Evolutionary conservation across 2,329 filamentous ascomycete species (phyloP), one percentile per base, ranked within the genome.

Genomic region (Talaromyces islandicus): DNA sequence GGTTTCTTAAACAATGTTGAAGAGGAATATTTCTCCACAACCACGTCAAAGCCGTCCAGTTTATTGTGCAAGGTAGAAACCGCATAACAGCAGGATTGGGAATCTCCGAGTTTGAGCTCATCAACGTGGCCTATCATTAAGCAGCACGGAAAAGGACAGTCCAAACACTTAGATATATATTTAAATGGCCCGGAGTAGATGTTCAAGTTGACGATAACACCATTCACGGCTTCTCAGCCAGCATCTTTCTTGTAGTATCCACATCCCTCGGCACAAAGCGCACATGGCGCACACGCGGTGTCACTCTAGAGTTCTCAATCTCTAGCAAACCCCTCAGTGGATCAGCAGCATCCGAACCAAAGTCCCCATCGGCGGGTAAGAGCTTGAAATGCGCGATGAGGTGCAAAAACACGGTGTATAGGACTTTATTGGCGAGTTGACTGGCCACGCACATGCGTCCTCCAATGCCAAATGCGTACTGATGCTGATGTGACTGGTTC

Each of bases 381-480:
- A 48, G 19, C 43, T 48, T 48, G 21, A 48, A 48, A 24, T 48
- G 43, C 7, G 43, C 43, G 19, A 48, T 24, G n/a, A 48, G 43
- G 11, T 48, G 43, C 43, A 48, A 24, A 14, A 48, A 48, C 7
- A 48, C 43, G 5, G 43, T 48, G 6, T 48, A 48, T 1, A 48
- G 43, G 0, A 24, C 43, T 24, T 48, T 48, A 11, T 4, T 24
- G 43, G 43, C 43, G 43, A 48, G 43, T 11, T 48, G 43, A 3
- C 43, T 48, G 43, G 43, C 43, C 3, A 48, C 43, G 19, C 43
- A 48, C 43, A 48, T 60, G 69, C 71, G 64, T 56, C 75, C 61
- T 82, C 80, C 80, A 79, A 82, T 68, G 65, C 70, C 19, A 75
- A 79, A 67, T 76, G 80, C 63, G 68, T 79, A 19, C 73, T 75